These are phyloP conservation scores for Podospora conica DNA, from an alignment of 495 filamentous ascomycete genomes.

Conservation along the genomic window DNA sequence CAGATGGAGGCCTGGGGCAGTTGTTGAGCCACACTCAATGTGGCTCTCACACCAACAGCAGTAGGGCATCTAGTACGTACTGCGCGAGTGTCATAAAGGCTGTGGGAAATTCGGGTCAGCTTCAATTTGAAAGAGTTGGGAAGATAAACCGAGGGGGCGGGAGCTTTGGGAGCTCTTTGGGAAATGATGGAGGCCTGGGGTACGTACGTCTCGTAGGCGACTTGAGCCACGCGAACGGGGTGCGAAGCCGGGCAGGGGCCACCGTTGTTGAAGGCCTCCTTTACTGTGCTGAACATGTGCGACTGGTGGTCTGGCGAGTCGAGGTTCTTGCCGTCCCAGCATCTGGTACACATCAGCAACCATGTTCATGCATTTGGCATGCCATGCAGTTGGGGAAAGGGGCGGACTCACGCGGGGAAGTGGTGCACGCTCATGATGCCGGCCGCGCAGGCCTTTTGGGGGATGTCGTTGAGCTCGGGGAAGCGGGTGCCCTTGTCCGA, in stretches of 20 bases:
- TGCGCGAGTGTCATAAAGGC: no score
- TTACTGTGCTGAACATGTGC: constrained; percentile 46
- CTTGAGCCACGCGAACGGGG: constrained; percentile 42
- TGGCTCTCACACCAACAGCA: no score
- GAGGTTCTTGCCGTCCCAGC: constrained; percentile 56
- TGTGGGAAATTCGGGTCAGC: no score
- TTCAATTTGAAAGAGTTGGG: no score
- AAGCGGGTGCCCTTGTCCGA: constrained; percentile 34
- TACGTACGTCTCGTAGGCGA: constrained; percentile 48
- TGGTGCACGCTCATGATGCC: constrained; percentile 49
- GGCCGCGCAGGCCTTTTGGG: constrained; percentile 36
- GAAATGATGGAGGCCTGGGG: no score
- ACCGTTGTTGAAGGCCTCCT: constrained; percentile 36
- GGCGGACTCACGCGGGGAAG: constrained; percentile 34
- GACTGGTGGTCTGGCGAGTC: constrained; percentile 52
- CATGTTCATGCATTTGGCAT: background rate
- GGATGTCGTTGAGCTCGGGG: constrained; percentile 44
- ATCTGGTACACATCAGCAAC: constrained; percentile 9
- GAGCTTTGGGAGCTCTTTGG: no score
- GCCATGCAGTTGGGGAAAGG: background rate
- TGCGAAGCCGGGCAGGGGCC: constrained; percentile 47
- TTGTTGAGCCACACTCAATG: no score
- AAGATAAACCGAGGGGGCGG: no score
- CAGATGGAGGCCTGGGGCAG: no score
- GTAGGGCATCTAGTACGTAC: no score